Evolutionary conservation across 2,329 filamentous ascomycete genomes (phyloP).

Genomic region (Pestalotiopsis sp.): DNA sequence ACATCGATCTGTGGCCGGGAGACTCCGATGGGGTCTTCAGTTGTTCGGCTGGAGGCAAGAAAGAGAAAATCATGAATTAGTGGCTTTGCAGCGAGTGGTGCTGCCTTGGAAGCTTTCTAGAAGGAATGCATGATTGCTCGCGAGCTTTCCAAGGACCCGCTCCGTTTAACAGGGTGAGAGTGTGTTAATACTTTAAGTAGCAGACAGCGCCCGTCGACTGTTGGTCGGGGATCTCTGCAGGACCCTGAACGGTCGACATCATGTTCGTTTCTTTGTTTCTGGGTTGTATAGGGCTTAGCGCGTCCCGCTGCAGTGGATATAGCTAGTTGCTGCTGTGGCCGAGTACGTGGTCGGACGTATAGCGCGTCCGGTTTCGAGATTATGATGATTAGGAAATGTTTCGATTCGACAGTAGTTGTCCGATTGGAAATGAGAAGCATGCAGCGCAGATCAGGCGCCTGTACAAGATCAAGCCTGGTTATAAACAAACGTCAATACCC

Average conservation of each 20-base stretch:
- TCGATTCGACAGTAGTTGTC: neutral
- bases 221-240: neutral
- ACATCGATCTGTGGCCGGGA: neutral
- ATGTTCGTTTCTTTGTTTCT: neutral
- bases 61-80: neutral
- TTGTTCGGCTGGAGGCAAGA: neutral
- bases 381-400: neutral
- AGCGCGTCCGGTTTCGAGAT: neutral
- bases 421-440: neutral
- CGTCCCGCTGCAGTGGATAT: neutral
- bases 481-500: neutral
- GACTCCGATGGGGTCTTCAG: neutral
- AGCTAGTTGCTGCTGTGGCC: too few species aligned
- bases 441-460: neutral
- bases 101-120: neutral
- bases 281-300: neutral
- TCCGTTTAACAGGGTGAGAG: neutral
- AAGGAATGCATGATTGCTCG: neutral
- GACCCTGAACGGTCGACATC: neutral
- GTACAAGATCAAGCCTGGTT: neutral
- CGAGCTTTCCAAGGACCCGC: too few species aligned
- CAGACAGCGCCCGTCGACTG: neutral
- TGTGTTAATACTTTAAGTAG: constrained; percentile 1
- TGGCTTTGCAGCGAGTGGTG: neutral
- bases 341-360: neutral